Conservation (phyloP, 768 basidiomycete genomes). For the Gloeopeniophorella convolvens region DNA sequence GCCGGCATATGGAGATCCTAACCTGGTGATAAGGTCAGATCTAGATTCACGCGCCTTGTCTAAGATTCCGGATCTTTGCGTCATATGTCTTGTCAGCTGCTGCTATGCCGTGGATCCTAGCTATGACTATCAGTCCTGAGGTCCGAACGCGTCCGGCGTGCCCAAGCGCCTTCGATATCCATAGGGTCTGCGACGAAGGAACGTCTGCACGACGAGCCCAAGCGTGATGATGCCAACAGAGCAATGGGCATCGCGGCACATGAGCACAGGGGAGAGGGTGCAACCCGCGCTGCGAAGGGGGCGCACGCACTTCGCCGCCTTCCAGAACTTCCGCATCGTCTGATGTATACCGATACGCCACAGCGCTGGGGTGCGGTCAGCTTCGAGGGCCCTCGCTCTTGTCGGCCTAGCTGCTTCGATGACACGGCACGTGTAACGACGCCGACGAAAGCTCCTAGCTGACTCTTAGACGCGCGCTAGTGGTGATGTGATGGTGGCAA, state of each 20-base stretch:
- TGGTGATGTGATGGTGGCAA: no score
- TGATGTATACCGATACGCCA: conserved; percentile 8
- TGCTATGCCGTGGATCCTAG: no score
- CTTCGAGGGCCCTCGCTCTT: background rate
- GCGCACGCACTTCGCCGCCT: conserved; percentile 9
- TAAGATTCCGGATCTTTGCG: conserved; percentile 4
- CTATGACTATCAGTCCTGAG: no score
- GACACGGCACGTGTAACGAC: conserved; percentile 11
- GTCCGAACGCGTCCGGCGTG: background rate
- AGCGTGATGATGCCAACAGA: no score
- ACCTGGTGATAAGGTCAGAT: conserved; percentile 14
- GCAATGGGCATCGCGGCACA: no score
- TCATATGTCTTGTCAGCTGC: background rate
- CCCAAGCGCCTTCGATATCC: no score
- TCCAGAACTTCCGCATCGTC: conserved; percentile 1
- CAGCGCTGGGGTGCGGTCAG: background rate
- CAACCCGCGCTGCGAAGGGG: conserved; percentile 1
- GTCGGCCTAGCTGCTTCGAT: conserved; percentile 1
- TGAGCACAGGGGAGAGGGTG: no score
- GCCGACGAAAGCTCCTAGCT: no score
- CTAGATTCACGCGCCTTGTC: conserved; percentile 4
- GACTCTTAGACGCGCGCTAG: no score
- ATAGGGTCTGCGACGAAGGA: no score
- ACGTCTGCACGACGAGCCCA: no score
- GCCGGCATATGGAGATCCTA: background rate